A percentile compares a stretch with the other conserved stretches of the same genome.
These are phyloP conservation scores for Aspergillus sclerotioniger DNA, from an alignment of 495 filamentous ascomycete genomes.

Conservation along the genomic window DNA sequence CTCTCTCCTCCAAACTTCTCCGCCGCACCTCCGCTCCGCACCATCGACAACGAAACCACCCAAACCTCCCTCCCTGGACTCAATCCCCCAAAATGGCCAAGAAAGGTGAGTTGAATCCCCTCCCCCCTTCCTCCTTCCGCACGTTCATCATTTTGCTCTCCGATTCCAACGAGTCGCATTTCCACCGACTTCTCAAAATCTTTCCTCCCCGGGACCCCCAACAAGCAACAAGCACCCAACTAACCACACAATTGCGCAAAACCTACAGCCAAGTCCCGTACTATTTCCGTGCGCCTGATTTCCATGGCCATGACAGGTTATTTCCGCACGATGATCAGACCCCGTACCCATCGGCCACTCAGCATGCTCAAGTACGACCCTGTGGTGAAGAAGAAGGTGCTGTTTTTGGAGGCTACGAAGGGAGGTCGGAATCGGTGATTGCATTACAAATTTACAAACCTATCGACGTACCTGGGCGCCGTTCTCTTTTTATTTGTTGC, in stretches of 20 bases:
- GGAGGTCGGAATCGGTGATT: constrained; percentile 44
- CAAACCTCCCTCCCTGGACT: background rate
- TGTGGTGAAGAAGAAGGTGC: constrained; percentile 90
- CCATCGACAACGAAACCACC: background rate
- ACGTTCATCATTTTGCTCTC: background rate
- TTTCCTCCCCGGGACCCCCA: background rate
- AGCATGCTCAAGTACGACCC: constrained; percentile 99
- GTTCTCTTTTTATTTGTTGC: too few species aligned
- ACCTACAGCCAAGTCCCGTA: constrained; percentile 78
- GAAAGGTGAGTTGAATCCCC: constrained; percentile 16
- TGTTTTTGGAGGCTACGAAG: constrained; percentile 89
- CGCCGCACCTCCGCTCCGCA: constrained; percentile 11
- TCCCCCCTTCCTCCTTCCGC: background rate
- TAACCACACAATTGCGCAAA: constrained; percentile 11
- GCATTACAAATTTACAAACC: too few species aligned
- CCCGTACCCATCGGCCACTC: constrained; percentile 75
- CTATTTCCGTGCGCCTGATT: constrained; percentile 87
- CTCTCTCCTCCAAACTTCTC: constrained; percentile 9
- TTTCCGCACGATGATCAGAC: constrained; percentile 85
- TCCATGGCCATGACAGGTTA: constrained; percentile 99
- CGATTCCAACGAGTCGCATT: too few species aligned
- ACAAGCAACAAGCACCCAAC: background rate
- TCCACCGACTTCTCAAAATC: background rate
- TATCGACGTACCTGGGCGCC: too few species aligned
- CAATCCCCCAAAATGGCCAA: constrained; percentile 24